phyloP scores from a whole-genome alignment of 768 basidiomycete species.

The Mycena vitilis region DNA sequence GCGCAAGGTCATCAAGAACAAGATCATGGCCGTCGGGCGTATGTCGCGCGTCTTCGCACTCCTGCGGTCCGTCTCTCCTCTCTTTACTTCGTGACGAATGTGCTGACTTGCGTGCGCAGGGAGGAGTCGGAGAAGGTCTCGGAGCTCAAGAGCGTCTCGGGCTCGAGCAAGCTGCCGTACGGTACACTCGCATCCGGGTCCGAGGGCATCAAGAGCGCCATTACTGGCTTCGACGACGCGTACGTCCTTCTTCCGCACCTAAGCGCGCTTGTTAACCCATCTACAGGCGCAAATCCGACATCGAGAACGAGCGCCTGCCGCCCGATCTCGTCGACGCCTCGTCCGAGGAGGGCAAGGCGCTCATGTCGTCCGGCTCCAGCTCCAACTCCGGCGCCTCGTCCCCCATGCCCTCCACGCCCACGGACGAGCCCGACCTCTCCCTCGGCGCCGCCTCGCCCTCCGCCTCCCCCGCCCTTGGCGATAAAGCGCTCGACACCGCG shows the following conservation, averaged over 20 bases:
- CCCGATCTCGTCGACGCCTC: slow-evolving; percentile 91
- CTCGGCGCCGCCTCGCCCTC: slow-evolving; percentile 45
- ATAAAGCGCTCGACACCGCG: slow-evolving; percentile 44
- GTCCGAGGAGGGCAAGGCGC: slow-evolving; percentile 76
- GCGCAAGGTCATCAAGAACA: slow-evolving; percentile 94
- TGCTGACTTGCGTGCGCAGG: slow-evolving; percentile 51
- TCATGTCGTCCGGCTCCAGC: slow-evolving; percentile 61
- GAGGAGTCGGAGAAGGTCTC: slow-evolving; percentile 99
- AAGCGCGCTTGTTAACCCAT: not conserved
- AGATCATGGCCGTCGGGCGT: slow-evolving; percentile 96
- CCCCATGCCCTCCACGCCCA: slow-evolving; percentile 53
- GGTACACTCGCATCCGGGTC: slow-evolving; percentile 90
- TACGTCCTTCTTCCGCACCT: slow-evolving; percentile 51
- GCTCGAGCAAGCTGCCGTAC: slow-evolving; percentile 80
- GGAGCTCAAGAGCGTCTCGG: slow-evolving; percentile 92
- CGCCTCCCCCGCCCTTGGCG: slow-evolving; percentile 11
- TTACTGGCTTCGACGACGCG: slow-evolving; percentile 96
- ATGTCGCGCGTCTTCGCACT: slow-evolving; percentile 98
- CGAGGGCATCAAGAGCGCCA: slow-evolving; percentile 95
- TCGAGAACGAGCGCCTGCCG: slow-evolving; percentile 97
- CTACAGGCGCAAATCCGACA: slow-evolving; percentile 91
- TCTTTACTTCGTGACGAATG: not conserved
- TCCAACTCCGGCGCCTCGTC: slow-evolving; percentile 47
- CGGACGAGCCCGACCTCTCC: slow-evolving; percentile 52
- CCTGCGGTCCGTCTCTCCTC: slow-evolving; percentile 73